phyloP scores from a whole-genome alignment of 495 filamentous ascomycete genomes.

The Immersiella caudata region DNA sequence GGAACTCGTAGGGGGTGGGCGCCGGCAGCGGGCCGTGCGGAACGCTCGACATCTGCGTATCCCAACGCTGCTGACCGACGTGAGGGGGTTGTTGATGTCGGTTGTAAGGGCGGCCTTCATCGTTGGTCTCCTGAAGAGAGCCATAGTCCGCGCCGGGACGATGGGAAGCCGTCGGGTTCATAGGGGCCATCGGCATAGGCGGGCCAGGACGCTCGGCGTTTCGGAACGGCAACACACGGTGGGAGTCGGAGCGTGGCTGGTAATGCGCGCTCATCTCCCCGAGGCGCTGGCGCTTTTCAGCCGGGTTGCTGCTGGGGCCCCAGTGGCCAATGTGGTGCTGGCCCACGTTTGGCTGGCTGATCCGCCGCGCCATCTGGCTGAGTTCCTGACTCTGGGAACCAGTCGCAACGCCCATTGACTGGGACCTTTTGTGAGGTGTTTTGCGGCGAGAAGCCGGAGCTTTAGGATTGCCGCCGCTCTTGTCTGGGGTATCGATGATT shows the following conservation, averaged over 20 bases:
- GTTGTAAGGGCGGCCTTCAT: too few species aligned
- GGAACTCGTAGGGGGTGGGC: not conserved
- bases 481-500: not conserved
- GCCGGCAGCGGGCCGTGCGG: too few species aligned
- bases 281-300: slow-evolving; percentile 27
- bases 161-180: too few species aligned
- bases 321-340: not conserved
- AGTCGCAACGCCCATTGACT: not conserved
- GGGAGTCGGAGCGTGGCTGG: not conserved
- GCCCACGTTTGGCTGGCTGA: not conserved
- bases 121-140: too few species aligned
- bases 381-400: not conserved
- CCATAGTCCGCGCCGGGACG: too few species aligned
- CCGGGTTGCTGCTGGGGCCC: slow-evolving; percentile 19
- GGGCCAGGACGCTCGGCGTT: not conserved
- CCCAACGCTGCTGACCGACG: too few species aligned
- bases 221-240: not conserved
- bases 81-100: too few species aligned
- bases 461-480: not conserved
- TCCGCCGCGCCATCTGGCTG: not conserved
- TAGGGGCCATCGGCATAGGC: not conserved
- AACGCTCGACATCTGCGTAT: too few species aligned
- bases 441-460: not conserved
- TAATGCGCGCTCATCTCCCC: not conserved
- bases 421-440: not conserved